phyloP scores from a whole-genome alignment of 1,284 basidiomycete genomes.

The Microbotryum silenes-acaulis region DNA sequence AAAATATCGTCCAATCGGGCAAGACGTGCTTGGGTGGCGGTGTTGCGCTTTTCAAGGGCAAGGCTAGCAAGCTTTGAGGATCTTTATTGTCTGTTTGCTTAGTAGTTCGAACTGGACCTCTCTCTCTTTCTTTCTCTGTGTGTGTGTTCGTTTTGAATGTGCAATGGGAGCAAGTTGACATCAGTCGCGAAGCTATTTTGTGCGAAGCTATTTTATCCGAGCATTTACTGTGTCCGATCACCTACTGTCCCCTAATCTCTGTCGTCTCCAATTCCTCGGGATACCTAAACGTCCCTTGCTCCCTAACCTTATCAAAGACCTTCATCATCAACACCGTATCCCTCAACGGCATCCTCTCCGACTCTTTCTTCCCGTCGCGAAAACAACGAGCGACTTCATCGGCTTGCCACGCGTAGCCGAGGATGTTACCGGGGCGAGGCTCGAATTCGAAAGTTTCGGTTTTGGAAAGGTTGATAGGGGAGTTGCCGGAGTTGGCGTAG shows the following conservation, averaged over 20 bases:
- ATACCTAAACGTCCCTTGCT: constrained; percentile 39
- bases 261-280: constrained; percentile 40
- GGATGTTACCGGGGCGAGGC: constrained; percentile 16
- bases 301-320: constrained; percentile 41
- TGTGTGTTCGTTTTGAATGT: too few species aligned
- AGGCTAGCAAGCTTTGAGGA: constrained; percentile 28
- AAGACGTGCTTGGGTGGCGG: constrained; percentile 49
- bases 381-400: constrained; percentile 43
- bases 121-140: too few species aligned
- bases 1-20: constrained; percentile 58
- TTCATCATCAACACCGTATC: constrained; percentile 41
- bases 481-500: background rate
- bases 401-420: constrained; percentile 42
- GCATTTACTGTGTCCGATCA: too few species aligned
- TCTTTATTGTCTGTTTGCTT: background rate
- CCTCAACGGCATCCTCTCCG: constrained; percentile 36
- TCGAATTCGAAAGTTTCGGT: constrained; percentile 16
- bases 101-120: background rate
- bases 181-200: too few species aligned
- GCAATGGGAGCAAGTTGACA: too few species aligned
- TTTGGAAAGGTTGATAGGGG: background rate
- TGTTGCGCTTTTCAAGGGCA: constrained; percentile 28
- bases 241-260: constrained; percentile 5
- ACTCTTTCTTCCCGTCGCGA: constrained; percentile 38
- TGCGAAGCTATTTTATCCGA: too few species aligned